Evolutionary conservation across 257 asterid genomes (phyloP).

Genomic region (Nicotiana attenuata): DNA sequence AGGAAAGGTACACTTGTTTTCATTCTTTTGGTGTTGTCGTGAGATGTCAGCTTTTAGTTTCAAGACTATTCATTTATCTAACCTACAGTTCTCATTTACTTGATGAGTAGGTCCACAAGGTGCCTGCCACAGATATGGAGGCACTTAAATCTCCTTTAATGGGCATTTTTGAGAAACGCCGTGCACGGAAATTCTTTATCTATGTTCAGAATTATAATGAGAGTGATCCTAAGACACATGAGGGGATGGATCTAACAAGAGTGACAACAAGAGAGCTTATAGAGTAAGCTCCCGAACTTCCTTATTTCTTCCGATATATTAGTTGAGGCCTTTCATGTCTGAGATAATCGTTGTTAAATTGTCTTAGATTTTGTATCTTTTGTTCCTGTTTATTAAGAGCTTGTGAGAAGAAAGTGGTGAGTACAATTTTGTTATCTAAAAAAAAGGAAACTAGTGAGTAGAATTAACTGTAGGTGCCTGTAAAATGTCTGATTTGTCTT

Average conservation of each 20-base stretch:
- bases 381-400: neutral
- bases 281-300: conserved; percentile 38
- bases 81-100: neutral
- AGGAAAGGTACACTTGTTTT: conserved; percentile 45
- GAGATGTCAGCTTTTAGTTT: conserved; percentile 92
- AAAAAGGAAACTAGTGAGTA: neutral
- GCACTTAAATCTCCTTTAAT: conserved; percentile 95
- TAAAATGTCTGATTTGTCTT: neutral
- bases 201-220: conserved; percentile 87
- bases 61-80: neutral
- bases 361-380: neutral
- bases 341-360: neutral
- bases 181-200: conserved; percentile 89
- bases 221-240: conserved; percentile 78
- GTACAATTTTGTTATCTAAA: neutral
- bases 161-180: conserved; percentile 97
- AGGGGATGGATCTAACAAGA: conserved; percentile 85
- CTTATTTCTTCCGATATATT: neutral
- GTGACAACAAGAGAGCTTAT: conserved; percentile 81
- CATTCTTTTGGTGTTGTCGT: conserved; percentile 51
- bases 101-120: conserved; percentile 82
- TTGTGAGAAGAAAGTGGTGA: neutral
- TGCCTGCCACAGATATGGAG: conserved; percentile 97
- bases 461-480: neutral
- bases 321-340: neutral